These are phyloP conservation scores for Penicillium sp. DNA, from an alignment of 2,329 filamentous ascomycete species.

Conservation along the genomic window DNA sequence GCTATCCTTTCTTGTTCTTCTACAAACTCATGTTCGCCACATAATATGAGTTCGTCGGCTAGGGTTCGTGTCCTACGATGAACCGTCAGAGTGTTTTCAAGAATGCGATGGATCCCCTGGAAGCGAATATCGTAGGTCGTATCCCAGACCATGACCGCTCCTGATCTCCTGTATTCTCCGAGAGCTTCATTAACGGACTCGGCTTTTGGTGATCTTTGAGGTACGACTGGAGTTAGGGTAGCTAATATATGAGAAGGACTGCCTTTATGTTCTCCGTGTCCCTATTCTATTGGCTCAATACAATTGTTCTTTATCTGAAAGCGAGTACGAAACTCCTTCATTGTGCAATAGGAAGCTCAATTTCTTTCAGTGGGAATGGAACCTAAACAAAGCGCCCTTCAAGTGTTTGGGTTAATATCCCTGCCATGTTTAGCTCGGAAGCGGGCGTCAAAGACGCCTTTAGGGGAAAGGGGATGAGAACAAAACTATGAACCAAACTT, in stretches of 20 bases:
- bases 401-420: not conserved
- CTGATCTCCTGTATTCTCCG: not conserved
- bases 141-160: not conserved
- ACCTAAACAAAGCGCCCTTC: not conserved
- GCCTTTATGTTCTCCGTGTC: not conserved
- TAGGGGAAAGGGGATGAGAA: too few relatives aligned
- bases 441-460: too few relatives aligned
- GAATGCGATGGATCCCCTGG: not conserved
- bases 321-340: too few relatives aligned
- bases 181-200: not conserved
- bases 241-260: not conserved
- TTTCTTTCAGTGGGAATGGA: not conserved
- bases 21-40: not conserved
- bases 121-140: conserved; percentile 1
- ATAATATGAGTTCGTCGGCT: not conserved
- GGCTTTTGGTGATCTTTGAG: too few relatives aligned
- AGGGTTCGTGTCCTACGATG: not conserved
- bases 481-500: too few relatives aligned
- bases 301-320: not conserved
- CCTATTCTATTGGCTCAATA: not conserved
- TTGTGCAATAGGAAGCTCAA: not conserved
- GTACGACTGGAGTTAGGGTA: not conserved
- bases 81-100: not conserved
- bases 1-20: too few relatives aligned
- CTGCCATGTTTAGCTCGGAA: too few relatives aligned